Conservation (phyloP, 768 basidiomycete genomes). For the Agrocybe praecox region DNA sequence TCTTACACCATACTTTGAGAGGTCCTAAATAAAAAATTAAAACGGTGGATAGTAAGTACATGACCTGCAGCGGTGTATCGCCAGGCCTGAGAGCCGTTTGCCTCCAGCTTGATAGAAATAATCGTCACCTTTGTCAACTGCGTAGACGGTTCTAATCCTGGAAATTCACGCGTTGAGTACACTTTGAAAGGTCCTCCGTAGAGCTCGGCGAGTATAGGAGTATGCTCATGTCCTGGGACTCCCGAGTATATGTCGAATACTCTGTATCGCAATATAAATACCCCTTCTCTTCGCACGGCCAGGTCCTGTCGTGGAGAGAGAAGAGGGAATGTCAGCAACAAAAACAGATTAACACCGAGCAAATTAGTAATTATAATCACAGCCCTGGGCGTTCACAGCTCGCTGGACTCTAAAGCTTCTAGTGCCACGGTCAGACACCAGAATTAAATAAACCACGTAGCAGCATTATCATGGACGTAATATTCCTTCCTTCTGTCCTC, state of each 20-base stretch:
- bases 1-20: conserved; percentile 42
- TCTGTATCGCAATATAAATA: conserved; percentile 72
- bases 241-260: conserved; percentile 61
- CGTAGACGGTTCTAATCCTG: conserved; percentile 68
- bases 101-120: not conserved
- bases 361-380: not conserved
- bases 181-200: conserved; percentile 70
- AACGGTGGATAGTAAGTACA: not conserved
- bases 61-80: not conserved
- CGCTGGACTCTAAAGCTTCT: not conserved
- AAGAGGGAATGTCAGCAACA: conserved; percentile 5
- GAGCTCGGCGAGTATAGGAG: conserved; percentile 60
- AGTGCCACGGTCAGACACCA: not conserved
- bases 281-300: conserved; percentile 67
- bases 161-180: conserved; percentile 77
- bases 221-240: conserved; percentile 25
- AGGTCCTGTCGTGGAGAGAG: conserved; percentile 50
- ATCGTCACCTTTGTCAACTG: conserved; percentile 63
- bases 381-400: not conserved
- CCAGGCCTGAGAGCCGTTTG: not conserved
- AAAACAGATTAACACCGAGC: not conserved
- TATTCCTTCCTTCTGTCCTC: not conserved
- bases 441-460: not conserved
- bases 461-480: not conserved
- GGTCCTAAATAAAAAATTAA: conserved; percentile 21